Evolutionary conservation across 1,139 yeast species (phyloP), one percentile per base, ranked within the genome.

Genomic region (Spencermartinsiella ligniputridi): DNA sequence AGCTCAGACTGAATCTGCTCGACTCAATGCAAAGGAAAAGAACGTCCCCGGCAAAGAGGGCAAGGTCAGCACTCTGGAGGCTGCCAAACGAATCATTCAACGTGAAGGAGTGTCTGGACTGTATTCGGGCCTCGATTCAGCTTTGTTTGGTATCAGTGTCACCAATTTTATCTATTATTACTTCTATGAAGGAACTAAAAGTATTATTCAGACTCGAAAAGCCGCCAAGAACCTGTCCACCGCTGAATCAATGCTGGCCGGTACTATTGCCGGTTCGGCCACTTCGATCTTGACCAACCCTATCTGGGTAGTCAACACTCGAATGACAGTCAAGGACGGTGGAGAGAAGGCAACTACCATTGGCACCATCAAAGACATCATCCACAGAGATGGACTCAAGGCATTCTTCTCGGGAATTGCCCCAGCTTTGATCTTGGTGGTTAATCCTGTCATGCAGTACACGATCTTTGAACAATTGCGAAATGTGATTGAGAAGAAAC

Each of bases 291-390:
- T 84, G 15, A 82, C 96, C n/a, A 90, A 90, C 66, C 97, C 97
- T 29, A 81, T 89, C 56, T 89, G 97, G 97, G 95, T 88, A 32
- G 94, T 92, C 45, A 88, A 88, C 62, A 88, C 96, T 1, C 74
- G 96, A 66, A 81, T 84, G 82, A 84, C 95, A 3, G 83, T 75
- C 30, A 58, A 61, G 39, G 69, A 66, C 60, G 50, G 60, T 43
- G 56, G 71, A 33, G 67, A 69, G 52, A 53, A 62, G 66, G 45
- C 63, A 57, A 51, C 70, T 53, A 76, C 88, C 2, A 58, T 83
- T 42, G 68, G 65, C 34, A 76, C 84, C 3, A 64, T 89, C 44
- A 46, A 74, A 44, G 78, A 83, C 27, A 84, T 90, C 44, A 68
- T 81, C 48, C 74, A 77, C 56, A 74, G 74, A 36, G 96, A 87